These are phyloP conservation scores for Lavandula angustifolia DNA, from an alignment of 257 asterid genomes.

Conservation along the genomic window DNA sequence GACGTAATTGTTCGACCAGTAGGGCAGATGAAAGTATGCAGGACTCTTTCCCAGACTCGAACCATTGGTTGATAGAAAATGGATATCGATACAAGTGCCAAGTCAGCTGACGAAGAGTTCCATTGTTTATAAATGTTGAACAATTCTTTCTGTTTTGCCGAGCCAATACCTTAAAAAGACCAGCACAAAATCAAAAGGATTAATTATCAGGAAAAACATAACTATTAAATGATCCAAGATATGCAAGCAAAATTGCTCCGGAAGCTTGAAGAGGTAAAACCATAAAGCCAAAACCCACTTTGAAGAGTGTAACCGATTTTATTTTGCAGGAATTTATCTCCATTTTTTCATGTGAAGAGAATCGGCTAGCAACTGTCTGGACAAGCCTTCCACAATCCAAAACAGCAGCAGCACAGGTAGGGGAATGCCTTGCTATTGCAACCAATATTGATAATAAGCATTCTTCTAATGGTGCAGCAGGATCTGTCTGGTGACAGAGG, in stretches of 20 bases:
- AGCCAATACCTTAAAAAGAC: constrained; percentile 70
- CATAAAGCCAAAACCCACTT: constrained; percentile 46
- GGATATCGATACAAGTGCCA: constrained; percentile 80
- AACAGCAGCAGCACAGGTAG: constrained; percentile 77
- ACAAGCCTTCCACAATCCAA: constrained; percentile 68
- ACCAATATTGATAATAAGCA: constrained; percentile 73
- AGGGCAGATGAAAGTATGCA: constrained; percentile 75
- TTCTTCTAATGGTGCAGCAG: constrained; percentile 70
- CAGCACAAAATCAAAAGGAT: constrained; percentile 20
- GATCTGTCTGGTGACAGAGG: constrained; percentile 60
- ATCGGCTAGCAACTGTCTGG: constrained; percentile 70
- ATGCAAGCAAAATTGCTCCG: constrained; percentile 12
- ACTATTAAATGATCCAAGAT: background rate
- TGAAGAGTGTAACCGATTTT: constrained; percentile 71
- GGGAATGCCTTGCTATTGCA: constrained; percentile 92
- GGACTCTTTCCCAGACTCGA: constrained; percentile 63
- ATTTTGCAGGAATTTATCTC: constrained; percentile 65
- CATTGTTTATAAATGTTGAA: constrained; percentile 53
- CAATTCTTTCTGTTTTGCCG: constrained; percentile 61
- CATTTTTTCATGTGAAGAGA: constrained; percentile 53
- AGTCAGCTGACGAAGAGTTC: constrained; percentile 65
- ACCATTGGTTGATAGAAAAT: constrained; percentile 67
- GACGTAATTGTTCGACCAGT: constrained; percentile 82
- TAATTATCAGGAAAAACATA: background rate
- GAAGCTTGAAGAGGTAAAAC: constrained; percentile 15